Base-by-base conservation (phyloP, 2,329 filamentous ascomycete species). In the Neurospora crassa region DNA sequence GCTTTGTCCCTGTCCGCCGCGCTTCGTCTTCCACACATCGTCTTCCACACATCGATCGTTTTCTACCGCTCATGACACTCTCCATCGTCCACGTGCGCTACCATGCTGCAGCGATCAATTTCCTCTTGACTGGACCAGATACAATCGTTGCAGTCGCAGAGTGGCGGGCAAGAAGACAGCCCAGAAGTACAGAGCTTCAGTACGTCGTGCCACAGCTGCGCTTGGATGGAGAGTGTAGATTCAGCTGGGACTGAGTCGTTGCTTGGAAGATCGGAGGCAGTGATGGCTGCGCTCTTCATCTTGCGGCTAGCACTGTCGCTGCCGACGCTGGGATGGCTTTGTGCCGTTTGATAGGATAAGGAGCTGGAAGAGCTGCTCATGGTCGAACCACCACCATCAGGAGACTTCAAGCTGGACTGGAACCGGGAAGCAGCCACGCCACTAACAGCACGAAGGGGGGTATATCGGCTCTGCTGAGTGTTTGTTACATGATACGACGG, bases 301-400 rank as follows among this genome's bases (percentile, higher is more conserved):
- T n/a, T n/a, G n/a, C n/a, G n/a, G n/a, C n/a, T n/a, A n/a, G n/a
- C n/a, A n/a, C n/a, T n/a, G 12, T 7, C 0, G 12, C 14, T 59
- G 12, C 2, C 2, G 6, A 16, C 12, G 20, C 6, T 16, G 6
- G 3, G 12, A 10, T 14, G 47, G 24, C 47, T 16, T 29, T 16
- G 0, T 0, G 11, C 47, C 8, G 20, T 24, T 0, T 2, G 12
- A 6, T 1, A 29, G 0, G 45, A 53, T 0, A 2, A 29, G 2
- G 45, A 16, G 45, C 12, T 53, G 45, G 11, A 29, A 2, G 20
- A 0, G 11, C 5, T 20, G 11, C 20, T 24, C 1, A 3, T 2
- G 20, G 20, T 3, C 2, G 45, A 53, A 8, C 5, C 5, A 29
- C 1, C 6, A 16, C 3, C 12, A 5, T 2, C n/a, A 3, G 47